A percentile compares a stretch with the other conserved stretches of the same genome.
Conservation (phyloP, 768 basidiomycete species). For the Xerocomus spinulosus region DNA sequence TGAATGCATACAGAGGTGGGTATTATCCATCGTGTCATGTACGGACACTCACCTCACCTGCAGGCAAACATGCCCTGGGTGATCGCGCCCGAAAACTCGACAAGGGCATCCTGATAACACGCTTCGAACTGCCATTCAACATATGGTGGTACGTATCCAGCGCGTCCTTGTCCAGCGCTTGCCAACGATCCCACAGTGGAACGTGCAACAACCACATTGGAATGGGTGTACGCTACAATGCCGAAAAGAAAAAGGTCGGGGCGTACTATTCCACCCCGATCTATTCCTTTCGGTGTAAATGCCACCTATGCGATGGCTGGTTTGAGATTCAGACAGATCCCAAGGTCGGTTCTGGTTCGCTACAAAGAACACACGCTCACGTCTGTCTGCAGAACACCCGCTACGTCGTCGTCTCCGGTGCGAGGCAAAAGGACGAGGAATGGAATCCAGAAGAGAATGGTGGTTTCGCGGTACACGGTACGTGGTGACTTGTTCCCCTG, state of each 20-base stretch:
- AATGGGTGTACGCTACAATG: conserved; percentile 99
- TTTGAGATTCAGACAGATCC: conserved; percentile 98
- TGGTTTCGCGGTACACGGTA: conserved; percentile 85
- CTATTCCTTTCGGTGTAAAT: conserved; percentile 95
- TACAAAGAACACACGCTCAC: background rate
- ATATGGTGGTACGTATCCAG: conserved; percentile 78
- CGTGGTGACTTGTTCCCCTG: conserved; percentile 7
- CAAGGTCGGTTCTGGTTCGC: conserved; percentile 53
- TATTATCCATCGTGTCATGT: background rate
- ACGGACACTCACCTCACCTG: background rate
- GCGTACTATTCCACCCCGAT: conserved; percentile 94
- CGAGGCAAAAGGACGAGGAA: conserved; percentile 91
- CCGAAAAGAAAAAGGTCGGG: conserved; percentile 96
- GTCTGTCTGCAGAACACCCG: conserved; percentile 63
- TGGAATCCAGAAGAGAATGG: conserved; percentile 98
- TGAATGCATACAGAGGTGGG: conserved; percentile 68
- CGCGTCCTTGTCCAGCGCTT: accelerated
- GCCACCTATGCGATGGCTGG: conserved; percentile 94
- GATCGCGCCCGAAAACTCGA: conserved; percentile 93
- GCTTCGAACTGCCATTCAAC: conserved; percentile 95
- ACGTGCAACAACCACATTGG: conserved; percentile 96
- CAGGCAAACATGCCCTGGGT: conserved; percentile 92
- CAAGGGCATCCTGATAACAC: conserved; percentile 91
- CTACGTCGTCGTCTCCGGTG: conserved; percentile 89
- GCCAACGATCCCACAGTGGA: no score